These are phyloP conservation scores for Fusarium secorum DNA, from an alignment of 2,329 filamentous ascomycete species.

Conservation along the genomic window DNA sequence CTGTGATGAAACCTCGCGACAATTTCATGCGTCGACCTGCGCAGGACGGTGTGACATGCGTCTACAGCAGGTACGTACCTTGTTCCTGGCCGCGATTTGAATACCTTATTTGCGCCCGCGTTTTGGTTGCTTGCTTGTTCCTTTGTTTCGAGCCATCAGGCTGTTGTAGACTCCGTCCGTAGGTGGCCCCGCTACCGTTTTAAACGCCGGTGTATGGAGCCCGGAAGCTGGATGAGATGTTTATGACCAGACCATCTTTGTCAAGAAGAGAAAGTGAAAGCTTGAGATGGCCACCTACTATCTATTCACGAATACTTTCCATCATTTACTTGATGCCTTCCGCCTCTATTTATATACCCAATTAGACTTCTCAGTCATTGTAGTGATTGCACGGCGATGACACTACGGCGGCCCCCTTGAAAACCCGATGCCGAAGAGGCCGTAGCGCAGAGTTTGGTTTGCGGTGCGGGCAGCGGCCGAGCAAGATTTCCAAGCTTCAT, in stretches of 20 bases:
- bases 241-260: neutral
- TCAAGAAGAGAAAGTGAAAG: neutral
- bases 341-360: neutral
- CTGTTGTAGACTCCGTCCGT: neutral
- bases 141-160: slow-evolving; percentile 12
- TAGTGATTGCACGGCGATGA: neutral
- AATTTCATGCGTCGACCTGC: slow-evolving; percentile 21
- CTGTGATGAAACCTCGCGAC: slow-evolving; percentile 16
- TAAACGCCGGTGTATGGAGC: slow-evolving; percentile 1
- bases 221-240: neutral
- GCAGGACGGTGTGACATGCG: slow-evolving; percentile 9
- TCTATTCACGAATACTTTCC: neutral
- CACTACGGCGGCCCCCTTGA: slow-evolving; percentile 14
- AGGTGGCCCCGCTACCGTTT: slow-evolving; percentile 18
- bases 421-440: slow-evolving; percentile 26
- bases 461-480: slow-evolving; percentile 23
- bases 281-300: neutral
- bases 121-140: slow-evolving; percentile 1
- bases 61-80: slow-evolving; percentile 20
- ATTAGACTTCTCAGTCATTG: neutral
- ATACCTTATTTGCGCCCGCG: slow-evolving; percentile 14
- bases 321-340: neutral
- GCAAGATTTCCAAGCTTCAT: neutral
- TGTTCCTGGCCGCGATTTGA: neutral
- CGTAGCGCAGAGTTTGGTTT: slow-evolving; percentile 15